Conservation (phyloP, 228 moss, liverwort and hornwort genomes). For the Sphagnum magellanicum region DNA sequence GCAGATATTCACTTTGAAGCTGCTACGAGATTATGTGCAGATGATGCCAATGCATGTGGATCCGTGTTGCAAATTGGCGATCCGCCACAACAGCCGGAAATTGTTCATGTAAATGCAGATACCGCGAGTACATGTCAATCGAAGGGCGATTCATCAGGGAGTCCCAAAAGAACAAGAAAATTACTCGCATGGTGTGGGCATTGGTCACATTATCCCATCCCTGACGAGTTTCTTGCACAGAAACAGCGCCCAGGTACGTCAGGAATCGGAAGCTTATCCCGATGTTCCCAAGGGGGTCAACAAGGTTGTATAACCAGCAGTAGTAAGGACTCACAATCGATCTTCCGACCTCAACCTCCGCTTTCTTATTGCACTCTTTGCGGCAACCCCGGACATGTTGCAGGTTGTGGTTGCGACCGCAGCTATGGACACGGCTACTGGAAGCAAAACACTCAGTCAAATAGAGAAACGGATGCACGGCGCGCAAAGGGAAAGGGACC, state of each 20-base stretch:
- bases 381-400: constrained; percentile 15
- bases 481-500: too few species aligned
- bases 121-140: neutral
- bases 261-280: neutral
- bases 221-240: neutral
- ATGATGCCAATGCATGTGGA: too few species aligned
- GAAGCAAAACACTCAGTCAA: too few species aligned
- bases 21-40: too few species aligned
- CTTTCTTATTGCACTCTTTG: constrained; percentile 16
- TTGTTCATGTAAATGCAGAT: too few species aligned
- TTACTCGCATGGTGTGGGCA: constrained; percentile 1
- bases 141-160: neutral
- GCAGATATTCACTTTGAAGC: too few species aligned
- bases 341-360: neutral
- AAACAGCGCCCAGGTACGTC: neutral
- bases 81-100: too few species aligned
- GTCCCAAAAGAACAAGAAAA: constrained; percentile 7
- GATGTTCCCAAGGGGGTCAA: too few species aligned
- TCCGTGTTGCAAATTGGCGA: too few species aligned
- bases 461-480: neutral
- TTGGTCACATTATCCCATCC: constrained; percentile 16
- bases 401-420: constrained; percentile 12
- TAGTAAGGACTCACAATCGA: neutral
- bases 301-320: neutral
- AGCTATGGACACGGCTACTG: constrained; percentile 8